Conservation (phyloP, 768 basidiomycete species). For the Tricholoma sp. region DNA sequence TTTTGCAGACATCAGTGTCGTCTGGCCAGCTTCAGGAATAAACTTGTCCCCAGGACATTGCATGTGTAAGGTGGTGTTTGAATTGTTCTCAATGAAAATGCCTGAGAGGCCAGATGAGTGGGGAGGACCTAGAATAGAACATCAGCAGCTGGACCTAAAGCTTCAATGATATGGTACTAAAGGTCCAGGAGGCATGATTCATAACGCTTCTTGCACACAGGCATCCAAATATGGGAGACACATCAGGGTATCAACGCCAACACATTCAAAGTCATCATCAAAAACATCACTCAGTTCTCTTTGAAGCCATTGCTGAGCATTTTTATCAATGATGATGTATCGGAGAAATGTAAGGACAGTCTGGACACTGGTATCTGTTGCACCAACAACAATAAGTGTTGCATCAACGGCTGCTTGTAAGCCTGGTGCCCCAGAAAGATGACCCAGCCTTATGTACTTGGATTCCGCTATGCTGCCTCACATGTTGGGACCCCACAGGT, state of each 20-base stretch:
- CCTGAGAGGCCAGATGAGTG: background rate
- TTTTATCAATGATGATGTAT: background rate
- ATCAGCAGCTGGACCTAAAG: background rate
- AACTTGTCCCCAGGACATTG: background rate
- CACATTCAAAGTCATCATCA: background rate
- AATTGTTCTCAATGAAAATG: background rate
- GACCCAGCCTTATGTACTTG: too few species aligned
- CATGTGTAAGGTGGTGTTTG: background rate
- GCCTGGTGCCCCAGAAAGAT: too few species aligned
- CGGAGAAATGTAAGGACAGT: constrained; percentile 3
- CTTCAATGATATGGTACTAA: background rate
- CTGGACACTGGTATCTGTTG: constrained; percentile 5
- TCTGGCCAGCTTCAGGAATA: background rate
- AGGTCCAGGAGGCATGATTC: constrained; percentile 2
- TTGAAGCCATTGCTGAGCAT: background rate
- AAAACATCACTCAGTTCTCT: background rate
- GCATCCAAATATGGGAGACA: background rate
- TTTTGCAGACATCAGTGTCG: background rate
- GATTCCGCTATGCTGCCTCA: too few species aligned
- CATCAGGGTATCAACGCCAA: background rate
- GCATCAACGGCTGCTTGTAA: constrained; percentile 5
- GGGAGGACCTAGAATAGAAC: background rate
- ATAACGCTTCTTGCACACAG: background rate
- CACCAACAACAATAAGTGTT: constrained; percentile 1
- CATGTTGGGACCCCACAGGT: too few species aligned